A percentile compares a stretch with the other conserved stretches of the same genome.
Conservation (phyloP, 2,329 filamentous ascomycete species). For the Cladosporium phlei region DNA sequence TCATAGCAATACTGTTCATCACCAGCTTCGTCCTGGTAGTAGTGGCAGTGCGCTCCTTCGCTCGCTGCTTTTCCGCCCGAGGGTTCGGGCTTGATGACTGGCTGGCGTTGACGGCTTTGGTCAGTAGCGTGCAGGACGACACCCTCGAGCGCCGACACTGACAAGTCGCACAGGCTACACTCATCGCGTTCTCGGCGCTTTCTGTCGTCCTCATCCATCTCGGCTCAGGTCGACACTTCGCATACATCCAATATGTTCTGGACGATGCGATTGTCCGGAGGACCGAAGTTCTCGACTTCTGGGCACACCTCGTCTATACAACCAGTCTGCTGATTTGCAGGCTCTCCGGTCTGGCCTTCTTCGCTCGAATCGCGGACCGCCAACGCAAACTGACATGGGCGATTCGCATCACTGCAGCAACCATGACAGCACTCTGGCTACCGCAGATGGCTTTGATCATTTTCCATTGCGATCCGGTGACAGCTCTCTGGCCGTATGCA, state of each 20-base stretch:
- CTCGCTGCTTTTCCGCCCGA: slow-evolving; percentile 35
- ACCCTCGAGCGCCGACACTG: background rate
- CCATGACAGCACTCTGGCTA: slow-evolving; percentile 42
- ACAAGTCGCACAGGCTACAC: slow-evolving; percentile 19
- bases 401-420: slow-evolving; percentile 31
- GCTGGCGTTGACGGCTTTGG: slow-evolving; percentile 27
- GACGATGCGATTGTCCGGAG: slow-evolving; percentile 37
- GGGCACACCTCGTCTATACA: slow-evolving; percentile 50
- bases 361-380: slow-evolving; percentile 43
- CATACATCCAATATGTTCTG: slow-evolving; percentile 46
- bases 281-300: slow-evolving; percentile 48
- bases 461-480: slow-evolving; percentile 50
- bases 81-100: slow-evolving; percentile 39
- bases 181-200: slow-evolving; percentile 43
- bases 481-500: slow-evolving; percentile 49
- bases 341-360: slow-evolving; percentile 50
- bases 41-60: slow-evolving; percentile 34
- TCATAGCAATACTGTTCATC: slow-evolving; percentile 39
- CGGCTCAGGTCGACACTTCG: slow-evolving; percentile 46
- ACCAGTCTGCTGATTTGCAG: slow-evolving; percentile 48
- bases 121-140: background rate
- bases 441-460: slow-evolving; percentile 49
- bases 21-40: slow-evolving; percentile 33
- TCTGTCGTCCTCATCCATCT: slow-evolving; percentile 44
- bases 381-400: slow-evolving; percentile 34